Evolutionary conservation across 768 basidiomycete species (phyloP), one percentile per base, ranked within the genome.

Genomic region (Collybiopsis luxurians): DNA sequence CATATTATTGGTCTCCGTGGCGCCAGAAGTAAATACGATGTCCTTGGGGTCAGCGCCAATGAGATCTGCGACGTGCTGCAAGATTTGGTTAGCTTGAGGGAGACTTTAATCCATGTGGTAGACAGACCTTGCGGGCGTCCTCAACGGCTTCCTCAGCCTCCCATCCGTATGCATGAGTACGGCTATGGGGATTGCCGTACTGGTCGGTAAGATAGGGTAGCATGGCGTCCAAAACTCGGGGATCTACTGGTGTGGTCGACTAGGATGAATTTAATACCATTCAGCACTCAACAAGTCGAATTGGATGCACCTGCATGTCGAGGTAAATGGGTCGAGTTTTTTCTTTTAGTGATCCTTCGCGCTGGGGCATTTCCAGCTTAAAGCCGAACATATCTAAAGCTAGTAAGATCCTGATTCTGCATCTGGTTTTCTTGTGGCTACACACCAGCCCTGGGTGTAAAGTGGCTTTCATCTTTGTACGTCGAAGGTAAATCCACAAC

Each of bases 91-190:
- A 62, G 44, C 17, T n/a, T 53, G 21, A 24, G 39, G 11, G 23
- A 30, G 15, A 6, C 26, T 55, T 24, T 24, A 53, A 31, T 49
- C 56, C 56, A n/a, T 53, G 49, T 15, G 21, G 15, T 38, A 13
- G 43, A 55, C 64, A 31, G 50, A 87, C 94, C 80, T 91, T 87
- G 53, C 97, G 84, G 2, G 94, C 95, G 59, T 88, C 85, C 67
- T 98, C 97, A 6, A 97, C 92, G 0, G 90, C 97, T 66, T 87
- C 80, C 66, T 99, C 97, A 5, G 96, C 93, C 73, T 99, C 97
- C 97, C 97, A 99, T 3, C 97, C 97, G 70, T 98, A 99, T 0
- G 97, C 94, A 72, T 99, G 97, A 27, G 97, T 98, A 55, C 97
- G 85, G 69, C 93, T 95, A 69, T 98, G 97, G 9, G 97, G 96